Evolutionary conservation across 305 asterid genomes (phyloP).

Genomic region (Caryopteris hybrid): DNA sequence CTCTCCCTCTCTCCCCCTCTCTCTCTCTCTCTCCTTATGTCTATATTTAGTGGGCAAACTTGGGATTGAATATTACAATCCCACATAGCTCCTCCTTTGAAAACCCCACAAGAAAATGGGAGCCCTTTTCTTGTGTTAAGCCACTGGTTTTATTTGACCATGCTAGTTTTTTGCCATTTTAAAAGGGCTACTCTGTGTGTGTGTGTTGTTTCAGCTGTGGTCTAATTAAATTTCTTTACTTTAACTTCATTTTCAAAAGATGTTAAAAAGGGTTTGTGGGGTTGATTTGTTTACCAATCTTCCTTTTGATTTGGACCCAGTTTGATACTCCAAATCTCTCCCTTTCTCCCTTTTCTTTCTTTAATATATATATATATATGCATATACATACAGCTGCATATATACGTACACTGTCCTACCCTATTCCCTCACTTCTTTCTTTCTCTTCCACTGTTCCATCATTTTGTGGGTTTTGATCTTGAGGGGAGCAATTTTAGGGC

Average conservation of each 20-base stretch:
- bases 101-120: slow-evolving; percentile 18
- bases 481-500: not conserved
- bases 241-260: not conserved
- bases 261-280: slow-evolving; percentile 15
- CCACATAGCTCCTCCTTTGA: slow-evolving; percentile 15
- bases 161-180: slow-evolving; percentile 32
- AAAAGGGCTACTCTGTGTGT: not conserved
- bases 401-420: not conserved
- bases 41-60: slow-evolving; percentile 50
- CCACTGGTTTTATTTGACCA: slow-evolving; percentile 31
- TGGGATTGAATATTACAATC: slow-evolving; percentile 24
- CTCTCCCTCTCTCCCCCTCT: not conserved
- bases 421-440: not conserved
- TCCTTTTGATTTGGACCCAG: slow-evolving; percentile 35
- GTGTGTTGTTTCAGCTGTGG: too few relatives aligned
- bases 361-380: not conserved
- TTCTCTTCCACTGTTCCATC: slow-evolving; percentile 22
- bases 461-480: slow-evolving; percentile 1
- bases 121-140: slow-evolving; percentile 25
- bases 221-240: too few relatives aligned
- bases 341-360: slow-evolving; percentile 2
- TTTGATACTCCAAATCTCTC: slow-evolving; percentile 39
- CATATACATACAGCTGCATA: not conserved
- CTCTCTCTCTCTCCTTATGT: slow-evolving; percentile 15
- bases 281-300: slow-evolving; percentile 15